A percentile compares a stretch with the other conserved stretches of the same genome.
These are phyloP conservation scores for Capsicum pubescens DNA, from an alignment of 257 asterid genomes.

Conservation along the genomic window DNA sequence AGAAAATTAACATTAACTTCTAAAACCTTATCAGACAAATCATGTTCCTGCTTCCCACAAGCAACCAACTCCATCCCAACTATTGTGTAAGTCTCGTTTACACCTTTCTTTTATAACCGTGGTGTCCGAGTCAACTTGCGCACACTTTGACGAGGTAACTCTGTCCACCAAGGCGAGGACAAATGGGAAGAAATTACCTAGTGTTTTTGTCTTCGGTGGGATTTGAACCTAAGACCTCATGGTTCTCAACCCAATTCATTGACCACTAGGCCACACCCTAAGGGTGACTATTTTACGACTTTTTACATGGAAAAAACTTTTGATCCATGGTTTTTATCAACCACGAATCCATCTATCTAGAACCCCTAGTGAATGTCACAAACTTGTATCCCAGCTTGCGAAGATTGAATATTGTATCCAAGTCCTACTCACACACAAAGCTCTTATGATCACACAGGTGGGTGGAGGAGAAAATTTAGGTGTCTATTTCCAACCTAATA, in stretches of 20 bases:
- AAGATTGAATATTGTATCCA: slow-evolving; percentile 4
- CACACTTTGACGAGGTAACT: no score
- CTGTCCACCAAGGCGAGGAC: no score
- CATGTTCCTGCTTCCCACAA: slow-evolving; percentile 11
- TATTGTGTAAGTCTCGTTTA: background rate
- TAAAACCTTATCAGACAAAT: background rate
- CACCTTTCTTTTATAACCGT: background rate
- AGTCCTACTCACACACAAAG: background rate
- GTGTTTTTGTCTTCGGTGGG: no score
- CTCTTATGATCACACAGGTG: background rate
- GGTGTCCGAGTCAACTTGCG: no score
- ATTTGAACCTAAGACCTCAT: no score
- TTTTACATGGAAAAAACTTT: background rate
- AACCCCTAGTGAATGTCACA: background rate
- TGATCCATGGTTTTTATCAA: background rate
- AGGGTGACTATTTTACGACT: background rate
- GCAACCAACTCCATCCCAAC: background rate
- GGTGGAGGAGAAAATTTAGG: background rate
- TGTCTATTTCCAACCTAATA: slow-evolving; percentile 7
- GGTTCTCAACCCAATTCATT: no score
- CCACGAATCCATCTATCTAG: background rate
- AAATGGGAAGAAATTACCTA: no score
- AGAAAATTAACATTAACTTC: background rate
- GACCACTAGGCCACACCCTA: no score
- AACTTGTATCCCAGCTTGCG: background rate